Conservation (phyloP, 225 moss, liverwort and hornwort genomes). For the Polytrichum formosum region DNA sequence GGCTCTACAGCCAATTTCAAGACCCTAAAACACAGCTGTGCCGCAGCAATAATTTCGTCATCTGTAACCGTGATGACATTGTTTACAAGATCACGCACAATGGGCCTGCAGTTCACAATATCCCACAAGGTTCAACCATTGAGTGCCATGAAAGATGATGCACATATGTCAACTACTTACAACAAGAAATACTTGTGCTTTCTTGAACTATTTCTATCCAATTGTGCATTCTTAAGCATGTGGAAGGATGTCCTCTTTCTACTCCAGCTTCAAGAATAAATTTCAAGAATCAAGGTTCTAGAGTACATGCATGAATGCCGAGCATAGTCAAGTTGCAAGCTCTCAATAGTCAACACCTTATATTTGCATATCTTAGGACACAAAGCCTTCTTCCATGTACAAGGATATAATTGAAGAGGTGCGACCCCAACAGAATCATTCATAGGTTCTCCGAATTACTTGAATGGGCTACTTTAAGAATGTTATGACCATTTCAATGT, state of each 20-base stretch:
- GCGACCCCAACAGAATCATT: not conserved
- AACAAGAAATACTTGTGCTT: no score
- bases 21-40: constrained; percentile 66
- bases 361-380: no score
- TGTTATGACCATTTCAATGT: no score
- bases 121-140: not conserved
- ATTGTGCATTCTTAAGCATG: not conserved
- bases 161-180: not conserved
- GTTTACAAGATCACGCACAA: constrained; percentile 70
- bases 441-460: no score
- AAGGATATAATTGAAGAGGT: not conserved
- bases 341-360: no score
- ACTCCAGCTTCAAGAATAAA: not conserved
- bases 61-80: constrained; percentile 66
- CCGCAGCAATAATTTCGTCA: constrained; percentile 51
- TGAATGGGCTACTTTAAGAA: no score
- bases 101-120: constrained; percentile 50
- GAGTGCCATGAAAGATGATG: not conserved
- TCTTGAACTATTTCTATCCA: not conserved
- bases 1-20: constrained; percentile 76
- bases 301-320: no score
- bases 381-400: no score
- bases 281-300: not conserved
- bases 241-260: not conserved
- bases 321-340: no score